Conservation (phyloP, 371 early-diverging fungal genomes). For the Syncephalastrum monosporum region DNA sequence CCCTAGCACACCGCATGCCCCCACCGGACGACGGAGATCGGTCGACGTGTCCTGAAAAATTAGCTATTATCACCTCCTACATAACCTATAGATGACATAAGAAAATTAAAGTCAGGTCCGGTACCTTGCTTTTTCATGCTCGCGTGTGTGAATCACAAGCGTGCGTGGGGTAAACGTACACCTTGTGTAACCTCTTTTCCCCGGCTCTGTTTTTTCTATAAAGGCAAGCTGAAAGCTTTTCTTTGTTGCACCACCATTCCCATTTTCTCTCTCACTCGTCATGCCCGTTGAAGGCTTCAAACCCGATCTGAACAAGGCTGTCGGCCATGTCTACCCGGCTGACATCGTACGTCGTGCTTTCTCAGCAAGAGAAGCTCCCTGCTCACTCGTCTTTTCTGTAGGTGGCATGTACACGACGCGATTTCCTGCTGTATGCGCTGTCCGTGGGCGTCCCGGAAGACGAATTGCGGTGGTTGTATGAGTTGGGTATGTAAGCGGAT, state of each 20-base stretch:
- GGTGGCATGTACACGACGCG: constrained; percentile 60
- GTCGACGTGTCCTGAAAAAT: no score
- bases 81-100: background rate
- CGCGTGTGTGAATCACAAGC: no score
- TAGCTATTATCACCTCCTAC: no score
- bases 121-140: no score
- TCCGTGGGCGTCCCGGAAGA: constrained; percentile 59
- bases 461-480: constrained; percentile 64
- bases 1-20: no score
- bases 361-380: no score
- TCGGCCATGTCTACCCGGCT: constrained; percentile 22
- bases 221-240: background rate
- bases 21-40: no score
- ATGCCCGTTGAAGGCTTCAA: constrained; percentile 29
- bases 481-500: constrained; percentile 43
- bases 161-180: background rate
- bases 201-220: background rate
- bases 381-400: constrained; percentile 4
- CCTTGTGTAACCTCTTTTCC: background rate
- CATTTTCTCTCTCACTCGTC: background rate
- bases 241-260: background rate
- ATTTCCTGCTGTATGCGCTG: constrained; percentile 67
- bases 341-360: constrained; percentile 12
- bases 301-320: constrained; percentile 31
- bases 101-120: background rate